phyloP scores from a whole-genome alignment of 2,329 filamentous ascomycete species.

The Pestalotiopsis sp. region DNA sequence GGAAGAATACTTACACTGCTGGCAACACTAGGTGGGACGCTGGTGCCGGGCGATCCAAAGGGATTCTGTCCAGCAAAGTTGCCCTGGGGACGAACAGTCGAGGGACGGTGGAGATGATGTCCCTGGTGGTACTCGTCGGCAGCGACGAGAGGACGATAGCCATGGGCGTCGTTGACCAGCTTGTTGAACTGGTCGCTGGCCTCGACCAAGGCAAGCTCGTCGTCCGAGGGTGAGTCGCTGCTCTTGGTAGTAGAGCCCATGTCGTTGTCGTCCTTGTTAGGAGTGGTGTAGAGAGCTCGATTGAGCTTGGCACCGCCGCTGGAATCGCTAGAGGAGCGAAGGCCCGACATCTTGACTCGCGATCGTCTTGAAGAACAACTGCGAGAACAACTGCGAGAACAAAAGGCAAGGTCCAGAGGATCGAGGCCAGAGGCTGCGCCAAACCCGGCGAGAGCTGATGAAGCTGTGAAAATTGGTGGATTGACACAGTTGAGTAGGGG shows the following conservation, averaged over 20 bases:
- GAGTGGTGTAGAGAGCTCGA: conserved; percentile 14
- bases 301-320: conserved; percentile 22
- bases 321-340: conserved; percentile 18
- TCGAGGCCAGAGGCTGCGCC: background rate
- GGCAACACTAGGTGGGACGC: background rate
- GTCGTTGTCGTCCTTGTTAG: background rate
- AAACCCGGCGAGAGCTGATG: background rate
- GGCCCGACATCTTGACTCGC: conserved; percentile 15
- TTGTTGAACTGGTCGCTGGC: conserved; percentile 16
- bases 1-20: conserved; percentile 4
- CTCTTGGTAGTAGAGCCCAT: background rate
- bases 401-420: background rate
- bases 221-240: conserved; percentile 19
- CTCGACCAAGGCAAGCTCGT: conserved; percentile 24
- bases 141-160: background rate
- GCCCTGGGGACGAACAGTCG: conserved; percentile 10
- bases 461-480: background rate
- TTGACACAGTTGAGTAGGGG: background rate
- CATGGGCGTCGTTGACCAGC: background rate
- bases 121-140: background rate
- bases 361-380: background rate
- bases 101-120: background rate
- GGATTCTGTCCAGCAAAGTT: background rate
- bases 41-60: background rate
- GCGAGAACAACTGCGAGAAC: background rate